Percentiles rank a stretch among this genome's conserved stretches.
Evolutionary conservation across 768 basidiomycete genomes (phyloP).

Genomic region (Goffeauzyma gilvescens): DNA sequence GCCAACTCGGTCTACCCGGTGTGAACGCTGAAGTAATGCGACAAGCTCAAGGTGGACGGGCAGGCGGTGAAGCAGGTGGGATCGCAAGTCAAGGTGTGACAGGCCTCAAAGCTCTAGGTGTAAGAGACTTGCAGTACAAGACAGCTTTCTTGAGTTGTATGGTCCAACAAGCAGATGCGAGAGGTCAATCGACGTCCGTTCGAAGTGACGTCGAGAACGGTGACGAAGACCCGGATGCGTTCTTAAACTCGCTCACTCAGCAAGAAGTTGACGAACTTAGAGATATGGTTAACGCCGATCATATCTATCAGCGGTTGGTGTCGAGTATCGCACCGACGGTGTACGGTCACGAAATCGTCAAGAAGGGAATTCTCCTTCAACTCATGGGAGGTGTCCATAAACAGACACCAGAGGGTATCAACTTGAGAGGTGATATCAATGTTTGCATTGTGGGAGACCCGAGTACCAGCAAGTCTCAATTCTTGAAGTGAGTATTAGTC

Average conservation of each 20-base stretch:
- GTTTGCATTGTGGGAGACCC: constrained; percentile 97
- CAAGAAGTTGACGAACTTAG: constrained; percentile 90
- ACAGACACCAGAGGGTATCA: constrained; percentile 84
- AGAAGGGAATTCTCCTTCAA: constrained; percentile 87
- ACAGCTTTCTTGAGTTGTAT: constrained; percentile 96
- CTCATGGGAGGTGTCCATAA: constrained; percentile 99
- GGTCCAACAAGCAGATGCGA: constrained; percentile 76
- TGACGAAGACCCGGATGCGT: constrained; percentile 48
- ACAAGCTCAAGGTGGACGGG: constrained; percentile 49
- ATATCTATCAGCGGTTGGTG: constrained; percentile 85
- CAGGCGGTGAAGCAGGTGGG: constrained; percentile 46
- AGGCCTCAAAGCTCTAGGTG: constrained; percentile 81
- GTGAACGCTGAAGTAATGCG: constrained; percentile 83
- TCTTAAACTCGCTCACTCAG: constrained; percentile 71
- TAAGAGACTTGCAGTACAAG: constrained; percentile 90
- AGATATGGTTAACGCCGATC: constrained; percentile 79
- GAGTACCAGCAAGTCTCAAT: constrained; percentile 93
- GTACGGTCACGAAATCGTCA: constrained; percentile 96
- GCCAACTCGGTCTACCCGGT: constrained; percentile 82
- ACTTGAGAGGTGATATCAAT: constrained; percentile 94
- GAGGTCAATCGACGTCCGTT: constrained; percentile 50
- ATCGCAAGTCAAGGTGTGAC: constrained; percentile 53
- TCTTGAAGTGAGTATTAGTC: constrained; percentile 58
- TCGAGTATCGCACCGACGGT: constrained; percentile 93
- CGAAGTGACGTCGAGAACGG: constrained; percentile 70